Evolutionary conservation across 805 yeast genomes (phyloP), one percentile per base, ranked within the genome.

Genomic region (Hyphopichia homilentoma): DNA sequence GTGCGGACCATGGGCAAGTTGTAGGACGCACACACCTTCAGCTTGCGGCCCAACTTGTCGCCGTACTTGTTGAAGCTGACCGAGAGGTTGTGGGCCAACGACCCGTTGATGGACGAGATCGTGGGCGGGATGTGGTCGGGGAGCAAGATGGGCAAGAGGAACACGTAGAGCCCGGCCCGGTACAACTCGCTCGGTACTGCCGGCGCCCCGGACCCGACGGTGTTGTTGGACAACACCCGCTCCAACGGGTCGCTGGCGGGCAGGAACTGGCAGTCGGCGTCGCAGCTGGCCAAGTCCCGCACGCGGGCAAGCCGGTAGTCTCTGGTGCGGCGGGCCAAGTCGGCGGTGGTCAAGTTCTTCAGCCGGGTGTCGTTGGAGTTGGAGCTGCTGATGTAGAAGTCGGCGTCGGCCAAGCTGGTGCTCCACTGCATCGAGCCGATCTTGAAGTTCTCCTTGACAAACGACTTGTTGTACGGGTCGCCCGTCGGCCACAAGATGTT

Each of bases 121-220:
- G 84, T 55, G 31, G 84, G 85, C 0, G 90, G 84, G 2, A 81
- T 71, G 35, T 68, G 70, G 16, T 75, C 65, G 0, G 86, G 82
- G 32, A 81, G 70, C 5, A 75, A 54, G 0, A 79, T 60, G 0
- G 93, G 90, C 5, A 83, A 52, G 13, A 80, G 51, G 46, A 81
- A 84, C 2, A 83, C 71, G 47, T 84, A 84, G 43, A 79, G 73
- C 15, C 94, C 94, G 1, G 89, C 76, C 40, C 71, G 71, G 40
- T 59, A 63, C 11, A 47, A 41, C 15, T 41, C 39, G 5, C 39
- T 42, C n/a, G n/a, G n/a, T n/a, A n/a, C n/a, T n/a, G n/a, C n/a
- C 27, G 33, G 2, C 18, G 11, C 29, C 6, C 11, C n/a, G 25
- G 15, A 11, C 14, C 13, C 8, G 7, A 16, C 24, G n/a, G 16